These are phyloP conservation scores for Cladorrhinum samala DNA, from an alignment of 495 filamentous ascomycete genomes.

Conservation along the genomic window DNA sequence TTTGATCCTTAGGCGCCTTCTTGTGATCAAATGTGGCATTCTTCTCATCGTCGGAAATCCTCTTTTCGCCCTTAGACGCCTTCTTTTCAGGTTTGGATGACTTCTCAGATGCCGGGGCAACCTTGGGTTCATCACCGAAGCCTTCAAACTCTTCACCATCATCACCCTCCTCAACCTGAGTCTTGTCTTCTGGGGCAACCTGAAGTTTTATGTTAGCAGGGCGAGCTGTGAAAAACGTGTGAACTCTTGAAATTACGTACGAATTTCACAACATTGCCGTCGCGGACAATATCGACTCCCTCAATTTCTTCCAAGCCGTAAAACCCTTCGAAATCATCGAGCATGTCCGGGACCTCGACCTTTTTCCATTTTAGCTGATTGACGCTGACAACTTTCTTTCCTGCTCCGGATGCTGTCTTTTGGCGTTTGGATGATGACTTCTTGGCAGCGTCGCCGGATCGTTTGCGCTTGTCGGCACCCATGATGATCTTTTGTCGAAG, in stretches of 20 bases:
- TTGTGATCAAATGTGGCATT: too few species aligned
- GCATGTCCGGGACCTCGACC: constrained; percentile 74
- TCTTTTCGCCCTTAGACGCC: neutral
- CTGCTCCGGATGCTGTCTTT: constrained; percentile 27
- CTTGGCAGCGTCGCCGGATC: constrained; percentile 21
- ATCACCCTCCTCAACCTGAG: neutral
- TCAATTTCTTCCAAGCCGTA: constrained; percentile 91
- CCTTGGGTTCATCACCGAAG: constrained; percentile 41
- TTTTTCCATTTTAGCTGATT: constrained; percentile 76
- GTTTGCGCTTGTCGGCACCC: constrained; percentile 38
- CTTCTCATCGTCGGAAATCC: neutral
- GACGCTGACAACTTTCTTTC: constrained; percentile 36
- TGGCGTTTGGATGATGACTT: constrained; percentile 41
- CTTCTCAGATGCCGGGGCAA: constrained; percentile 5
- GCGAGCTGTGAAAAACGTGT: too few species aligned
- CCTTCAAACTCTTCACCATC: constrained; percentile 46
- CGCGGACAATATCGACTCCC: constrained; percentile 71
- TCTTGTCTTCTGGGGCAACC: constrained; percentile 1
- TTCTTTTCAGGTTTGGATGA: neutral
- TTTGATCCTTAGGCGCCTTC: constrained; percentile 5
- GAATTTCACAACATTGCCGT: constrained; percentile 48
- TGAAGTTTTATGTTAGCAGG: constrained; percentile 14
- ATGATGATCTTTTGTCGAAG: constrained; percentile 22
- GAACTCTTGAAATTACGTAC: too few species aligned
- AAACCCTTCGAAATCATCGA: constrained; percentile 92